Percentiles rank a stretch among this genome's conserved stretches.
phyloP scores from a whole-genome alignment of 176 grass and related monocot species.

The Stipa capillata region DNA sequence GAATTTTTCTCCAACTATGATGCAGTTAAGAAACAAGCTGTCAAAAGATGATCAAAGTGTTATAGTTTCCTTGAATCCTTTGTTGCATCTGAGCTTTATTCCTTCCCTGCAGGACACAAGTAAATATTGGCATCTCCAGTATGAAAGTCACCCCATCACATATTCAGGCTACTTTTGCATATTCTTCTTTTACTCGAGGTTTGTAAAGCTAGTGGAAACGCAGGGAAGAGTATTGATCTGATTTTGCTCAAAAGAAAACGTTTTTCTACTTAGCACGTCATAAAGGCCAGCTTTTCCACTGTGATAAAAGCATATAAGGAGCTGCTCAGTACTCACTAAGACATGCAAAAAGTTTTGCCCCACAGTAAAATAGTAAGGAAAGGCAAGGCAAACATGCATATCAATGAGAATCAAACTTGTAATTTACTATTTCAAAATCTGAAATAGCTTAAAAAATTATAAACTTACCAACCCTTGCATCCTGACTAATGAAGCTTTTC shows the following conservation, averaged over 20 bases:
- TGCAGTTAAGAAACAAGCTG: constrained; percentile 53
- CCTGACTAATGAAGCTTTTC: neutral
- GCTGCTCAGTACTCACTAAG: constrained; percentile 3
- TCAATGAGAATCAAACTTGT: constrained; percentile 1
- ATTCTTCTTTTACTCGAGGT: constrained; percentile 33
- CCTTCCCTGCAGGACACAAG: constrained; percentile 46
- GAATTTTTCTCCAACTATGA: constrained; percentile 37
- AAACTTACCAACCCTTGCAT: neutral
- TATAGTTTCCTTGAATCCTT: constrained; percentile 51
- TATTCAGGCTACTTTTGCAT: constrained; percentile 33
- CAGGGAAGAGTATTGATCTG: neutral
- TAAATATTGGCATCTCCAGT: constrained; percentile 76
- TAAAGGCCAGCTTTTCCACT: neutral
- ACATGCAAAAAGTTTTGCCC: constrained; percentile 2
- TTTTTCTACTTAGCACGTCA: constrained; percentile 2
- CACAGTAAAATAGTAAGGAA: neutral
- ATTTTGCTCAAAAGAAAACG: constrained; percentile 2
- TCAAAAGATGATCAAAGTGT: constrained; percentile 55
- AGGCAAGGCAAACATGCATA: neutral
- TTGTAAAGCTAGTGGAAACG: constrained; percentile 14
- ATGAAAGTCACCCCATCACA: constrained; percentile 27
- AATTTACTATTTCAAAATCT: constrained; percentile 1
- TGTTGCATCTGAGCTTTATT: constrained; percentile 49
- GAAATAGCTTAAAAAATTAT: neutral
- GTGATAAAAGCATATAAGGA: constrained; percentile 9